Evolutionary conservation across 352 stramenopile genomes (phyloP), one percentile per base, ranked within the genome.

Genomic region (Pythium volutum): DNA sequence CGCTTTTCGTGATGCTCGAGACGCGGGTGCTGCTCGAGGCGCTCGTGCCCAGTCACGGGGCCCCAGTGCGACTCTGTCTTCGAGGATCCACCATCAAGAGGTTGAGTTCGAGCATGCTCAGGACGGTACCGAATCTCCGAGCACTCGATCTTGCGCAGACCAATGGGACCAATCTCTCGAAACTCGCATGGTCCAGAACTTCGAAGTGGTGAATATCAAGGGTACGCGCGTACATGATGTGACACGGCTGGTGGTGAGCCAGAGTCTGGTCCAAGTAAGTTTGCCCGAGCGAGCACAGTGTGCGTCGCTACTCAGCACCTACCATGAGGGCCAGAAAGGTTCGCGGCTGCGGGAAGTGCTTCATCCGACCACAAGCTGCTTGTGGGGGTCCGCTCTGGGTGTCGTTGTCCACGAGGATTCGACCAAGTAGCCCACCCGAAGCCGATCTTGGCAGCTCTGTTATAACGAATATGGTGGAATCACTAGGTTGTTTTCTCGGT

Each of bases 331-430:
- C 1, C 12, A 25, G 45, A 31, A 16, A 1, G 11, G 23, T 22
- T 23, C n/a, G 27, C 4, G 33, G 20, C 60, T 67, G 7, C 50
- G 52, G 8, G 42, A 61, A 43, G 51, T 67, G 23, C 33, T 67
- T 2, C 60, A 67, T 46, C 52, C 60, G 23, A 46, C 26, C 34
- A 59, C 54, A 25, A 67, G 62, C 16, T 67, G 60, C 26, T n/a
- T 67, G 50, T 67, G 60, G 60, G 52, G 60, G 2, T n/a, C 27
- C n/a, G 14, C 60, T 57, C 25, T 31, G 20, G 14, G n/a, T 26
- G 33, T 23, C 47, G 38, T 22, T 9, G 29, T 15, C 47, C 42
- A 48, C 18, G n/a, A 27, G 14, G 27, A 31, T 16, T 22, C 18
- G 42, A 26, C 2, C 39, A 46, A 46, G 39, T 29, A 26, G n/a